Evolutionary conservation across 345 rosid genomes (phyloP), one percentile per base, ranked within the genome.

Genomic region (Lepidium sativum): DNA sequence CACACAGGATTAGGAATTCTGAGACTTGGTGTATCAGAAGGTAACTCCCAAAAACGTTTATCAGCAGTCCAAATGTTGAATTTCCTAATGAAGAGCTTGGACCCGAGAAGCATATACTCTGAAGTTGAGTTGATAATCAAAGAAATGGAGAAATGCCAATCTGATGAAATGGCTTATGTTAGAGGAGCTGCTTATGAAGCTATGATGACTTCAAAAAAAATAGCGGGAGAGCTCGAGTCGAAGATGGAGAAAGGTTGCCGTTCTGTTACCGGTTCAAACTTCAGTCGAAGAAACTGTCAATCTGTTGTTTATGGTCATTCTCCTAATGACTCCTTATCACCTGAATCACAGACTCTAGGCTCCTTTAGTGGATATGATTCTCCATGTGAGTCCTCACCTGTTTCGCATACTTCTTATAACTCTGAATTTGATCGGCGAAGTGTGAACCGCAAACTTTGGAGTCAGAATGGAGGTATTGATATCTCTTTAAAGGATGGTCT

Each of bases 171-270:
- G 97, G 89, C 92, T 47, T 88, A 80, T 58, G 96, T 91, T 32
- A 85, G 78, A 71, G 95, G 92, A 27, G 96, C 97, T 54, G 96
- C 99, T 59, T 91, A 77, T 66, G 99, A 91, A 78, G 90, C 99
- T 49, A 65, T 79, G 76, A 83, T 83, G 68, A 86, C 89, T 73
- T 96, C 94, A 1, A 82, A 83, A 77, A 79, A 81, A 78, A 80
- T 95, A 33, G 72, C 75, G 0, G 51, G 68, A 13, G 95, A 85
- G 54, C 76, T 79, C 40, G 88, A 77, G 27, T 71, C 70, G 10
- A 83, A 86, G 68, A 74, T 78, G 63, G 88, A 82, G 69, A 92
- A 81, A 47, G 71, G 84, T 70, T 70, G 71, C 12, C 75, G 77
- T 72, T 86, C 97, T 40, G 80, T 77, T 51, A 79, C 86, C 0